Conservation (phyloP, 495 filamentous ascomycete genomes). For the Penicilliopsis zonata region DNA sequence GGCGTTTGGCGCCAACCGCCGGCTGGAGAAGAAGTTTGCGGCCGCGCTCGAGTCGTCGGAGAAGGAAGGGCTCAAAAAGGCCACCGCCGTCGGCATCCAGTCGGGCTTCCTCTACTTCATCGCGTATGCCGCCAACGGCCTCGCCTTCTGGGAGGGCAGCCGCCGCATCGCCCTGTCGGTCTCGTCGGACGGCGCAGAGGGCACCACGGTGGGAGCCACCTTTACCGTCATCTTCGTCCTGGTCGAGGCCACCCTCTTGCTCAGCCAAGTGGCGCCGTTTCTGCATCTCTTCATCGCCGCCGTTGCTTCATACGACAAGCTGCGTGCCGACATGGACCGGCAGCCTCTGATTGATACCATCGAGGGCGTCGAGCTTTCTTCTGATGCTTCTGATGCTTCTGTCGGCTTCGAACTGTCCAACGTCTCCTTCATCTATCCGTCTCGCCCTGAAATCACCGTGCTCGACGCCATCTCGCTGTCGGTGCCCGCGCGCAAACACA, state of each 20-base stretch:
- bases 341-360: constrained; percentile 35
- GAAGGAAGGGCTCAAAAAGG: constrained; percentile 45
- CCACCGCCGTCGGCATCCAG: constrained; percentile 43
- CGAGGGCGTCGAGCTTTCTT: constrained; percentile 17
- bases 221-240: constrained; percentile 58
- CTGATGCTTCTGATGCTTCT: constrained; percentile 23
- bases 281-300: constrained; percentile 47
- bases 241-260: constrained; percentile 44
- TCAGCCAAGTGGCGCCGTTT: constrained; percentile 53
- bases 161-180: constrained; percentile 37
- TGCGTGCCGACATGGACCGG: constrained; percentile 40
- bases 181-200: constrained; percentile 12
- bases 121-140: constrained; percentile 48
- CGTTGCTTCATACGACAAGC: constrained; percentile 37
- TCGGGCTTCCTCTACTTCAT: constrained; percentile 58
- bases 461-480: constrained; percentile 35
- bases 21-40: constrained; percentile 42
- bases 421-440: constrained; percentile 51
- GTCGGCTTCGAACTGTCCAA: constrained; percentile 41
- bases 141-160: constrained; percentile 58
- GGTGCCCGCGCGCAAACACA: constrained; percentile 44
- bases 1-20: constrained; percentile 31
- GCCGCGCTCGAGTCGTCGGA: constrained; percentile 31
- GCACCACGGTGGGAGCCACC: constrained; percentile 40
- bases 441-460: constrained; percentile 45